These are phyloP conservation scores for Hanseniaspora taiwanica DNA, from an alignment of 805 yeast genomes.

Conservation along the genomic window DNA sequence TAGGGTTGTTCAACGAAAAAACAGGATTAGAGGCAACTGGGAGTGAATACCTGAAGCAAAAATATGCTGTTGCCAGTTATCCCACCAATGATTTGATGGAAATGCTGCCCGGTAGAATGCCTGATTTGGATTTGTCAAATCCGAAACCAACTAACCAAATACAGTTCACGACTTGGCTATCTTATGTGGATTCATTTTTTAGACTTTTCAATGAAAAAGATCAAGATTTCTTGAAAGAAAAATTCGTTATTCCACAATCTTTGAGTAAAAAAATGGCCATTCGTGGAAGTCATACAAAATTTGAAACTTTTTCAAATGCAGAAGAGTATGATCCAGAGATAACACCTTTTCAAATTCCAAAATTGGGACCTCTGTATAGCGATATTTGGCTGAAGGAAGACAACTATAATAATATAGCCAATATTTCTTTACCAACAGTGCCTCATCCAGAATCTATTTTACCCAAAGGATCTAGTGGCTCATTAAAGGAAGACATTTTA, in stretches of 20 bases:
- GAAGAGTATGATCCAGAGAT: conserved; percentile 45
- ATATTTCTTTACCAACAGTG: conserved; percentile 33
- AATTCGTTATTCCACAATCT: conserved; percentile 40
- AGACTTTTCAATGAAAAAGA: conserved; percentile 73
- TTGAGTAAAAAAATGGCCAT: conserved; percentile 16
- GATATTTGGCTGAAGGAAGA: conserved; percentile 85
- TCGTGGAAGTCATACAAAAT: conserved; percentile 5
- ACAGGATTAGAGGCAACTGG: conserved; percentile 54
- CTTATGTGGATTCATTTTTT: conserved; percentile 77
- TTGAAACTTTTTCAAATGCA: not conserved
- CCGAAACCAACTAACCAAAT: conserved; percentile 83
- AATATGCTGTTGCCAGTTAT: conserved; percentile 81
- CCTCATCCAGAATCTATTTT: conserved; percentile 28
- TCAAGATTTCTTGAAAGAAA: conserved; percentile 52
- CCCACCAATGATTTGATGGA: conserved; percentile 68
- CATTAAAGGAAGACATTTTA: conserved; percentile 43
- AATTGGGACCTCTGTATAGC: conserved; percentile 68
- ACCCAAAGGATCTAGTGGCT: conserved; percentile 43
- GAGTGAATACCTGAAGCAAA: conserved; percentile 56
- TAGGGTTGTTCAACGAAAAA: conserved; percentile 51
- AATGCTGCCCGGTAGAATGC: conserved; percentile 76
- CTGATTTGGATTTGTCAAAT: conserved; percentile 73
- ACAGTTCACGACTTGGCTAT: conserved; percentile 75
- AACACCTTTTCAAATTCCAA: conserved; percentile 72
- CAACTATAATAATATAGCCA: conserved; percentile 29